Conservation (phyloP, 2,329 filamentous ascomycete species). For the Fusarium kyushuense region DNA sequence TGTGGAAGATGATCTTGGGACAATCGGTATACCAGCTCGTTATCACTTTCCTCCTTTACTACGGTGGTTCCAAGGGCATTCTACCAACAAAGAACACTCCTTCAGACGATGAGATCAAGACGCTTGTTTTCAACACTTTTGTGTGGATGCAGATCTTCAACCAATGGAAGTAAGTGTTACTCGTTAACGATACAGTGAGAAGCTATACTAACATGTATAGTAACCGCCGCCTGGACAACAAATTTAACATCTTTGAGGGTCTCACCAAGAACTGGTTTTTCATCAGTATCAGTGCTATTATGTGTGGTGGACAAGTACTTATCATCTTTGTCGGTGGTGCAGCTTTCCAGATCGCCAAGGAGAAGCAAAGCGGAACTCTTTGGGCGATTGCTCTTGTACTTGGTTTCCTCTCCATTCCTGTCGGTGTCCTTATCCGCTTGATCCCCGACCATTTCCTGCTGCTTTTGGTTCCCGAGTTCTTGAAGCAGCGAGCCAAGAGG, state of each 20-base stretch:
- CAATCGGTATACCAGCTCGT: conserved; percentile 91
- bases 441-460: conserved; percentile 79
- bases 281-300: conserved; percentile 83
- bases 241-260: conserved; percentile 95
- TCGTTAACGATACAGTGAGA: background rate
- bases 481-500: conserved; percentile 62
- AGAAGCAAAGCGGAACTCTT: conserved; percentile 75
- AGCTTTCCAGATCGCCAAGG: conserved; percentile 78
- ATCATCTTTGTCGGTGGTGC: conserved; percentile 88
- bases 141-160: conserved; percentile 99
- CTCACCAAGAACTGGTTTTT: conserved; percentile 90
- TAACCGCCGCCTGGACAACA: conserved; percentile 93
- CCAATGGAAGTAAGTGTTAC: conserved; percentile 82
- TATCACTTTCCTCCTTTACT: conserved; percentile 84
- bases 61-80: conserved; percentile 66
- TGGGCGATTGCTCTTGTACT: conserved; percentile 91
- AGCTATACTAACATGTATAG: conserved; percentile 53
- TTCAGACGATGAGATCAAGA: conserved; percentile 68
- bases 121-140: conserved; percentile 96
- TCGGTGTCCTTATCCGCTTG: conserved; percentile 83
- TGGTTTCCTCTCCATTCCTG: conserved; percentile 84
- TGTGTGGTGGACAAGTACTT: conserved; percentile 89
- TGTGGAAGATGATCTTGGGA: conserved; percentile 99
- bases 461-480: conserved; percentile 63
- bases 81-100: conserved; percentile 60